Conservation (phyloP, 2,329 filamentous ascomycete species). For the Camillea tinctor region DNA sequence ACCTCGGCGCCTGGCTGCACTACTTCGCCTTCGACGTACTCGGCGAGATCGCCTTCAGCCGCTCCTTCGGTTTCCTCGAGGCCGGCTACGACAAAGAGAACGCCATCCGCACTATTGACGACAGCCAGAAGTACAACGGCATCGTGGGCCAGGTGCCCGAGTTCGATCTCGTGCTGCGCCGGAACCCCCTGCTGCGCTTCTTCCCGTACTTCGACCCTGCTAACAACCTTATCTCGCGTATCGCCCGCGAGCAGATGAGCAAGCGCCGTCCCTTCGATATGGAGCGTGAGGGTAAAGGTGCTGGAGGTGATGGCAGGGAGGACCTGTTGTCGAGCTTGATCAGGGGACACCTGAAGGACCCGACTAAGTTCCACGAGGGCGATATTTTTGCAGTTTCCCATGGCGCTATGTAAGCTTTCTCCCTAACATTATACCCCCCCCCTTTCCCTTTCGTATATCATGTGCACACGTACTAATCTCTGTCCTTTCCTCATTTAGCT, state of each 20-base stretch:
- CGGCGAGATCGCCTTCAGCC: conserved; percentile 51
- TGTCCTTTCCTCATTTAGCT: conserved; percentile 39
- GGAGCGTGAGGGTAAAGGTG: conserved; percentile 41
- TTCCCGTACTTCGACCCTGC: conserved; percentile 42
- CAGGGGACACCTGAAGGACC: conserved; percentile 50
- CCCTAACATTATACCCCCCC: not conserved
- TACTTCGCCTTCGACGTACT: conserved; percentile 49
- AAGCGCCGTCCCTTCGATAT: conserved; percentile 46
- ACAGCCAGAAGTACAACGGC: conserved; percentile 52
- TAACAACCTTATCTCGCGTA: conserved; percentile 50
- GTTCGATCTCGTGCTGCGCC: conserved; percentile 45
- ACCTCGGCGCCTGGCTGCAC: conserved; percentile 48
- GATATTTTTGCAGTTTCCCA: conserved; percentile 58
- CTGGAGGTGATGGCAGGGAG: conserved; percentile 43
- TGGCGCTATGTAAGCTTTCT: conserved; percentile 48
- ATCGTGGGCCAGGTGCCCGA: conserved; percentile 52
- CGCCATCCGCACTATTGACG: conserved; percentile 52
- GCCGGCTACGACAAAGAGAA: conserved; percentile 49
- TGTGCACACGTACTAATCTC: not conserved
- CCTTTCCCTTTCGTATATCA: not conserved
- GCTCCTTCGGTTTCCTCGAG: conserved; percentile 52
- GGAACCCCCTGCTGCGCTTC: conserved; percentile 46
- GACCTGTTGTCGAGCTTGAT: conserved; percentile 53
- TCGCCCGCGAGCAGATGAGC: conserved; percentile 50
- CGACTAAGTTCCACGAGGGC: conserved; percentile 45